Evolutionary conservation across 78 protist species (phyloP).

Genomic region (Dictyostelium brefeldianum): DNA sequence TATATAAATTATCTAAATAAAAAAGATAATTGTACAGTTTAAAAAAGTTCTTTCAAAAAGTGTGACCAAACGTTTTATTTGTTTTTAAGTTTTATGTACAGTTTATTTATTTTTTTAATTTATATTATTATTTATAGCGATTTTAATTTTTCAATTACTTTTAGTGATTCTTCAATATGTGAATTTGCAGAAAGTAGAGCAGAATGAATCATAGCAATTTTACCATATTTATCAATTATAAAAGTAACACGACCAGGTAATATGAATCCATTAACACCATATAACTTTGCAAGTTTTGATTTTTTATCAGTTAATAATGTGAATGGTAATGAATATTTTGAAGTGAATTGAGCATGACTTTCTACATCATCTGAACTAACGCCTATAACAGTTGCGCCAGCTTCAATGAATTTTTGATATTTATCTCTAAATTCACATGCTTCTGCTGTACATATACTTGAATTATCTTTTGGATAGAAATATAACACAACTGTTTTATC

Average conservation of each 20-base stretch:
- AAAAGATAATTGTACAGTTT: too few relatives aligned
- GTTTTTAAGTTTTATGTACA: too few relatives aligned
- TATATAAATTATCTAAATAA: too few relatives aligned
- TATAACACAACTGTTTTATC: slow-evolving; percentile 51
- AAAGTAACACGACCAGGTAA: slow-evolving; percentile 75
- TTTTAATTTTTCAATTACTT: slow-evolving; percentile 45
- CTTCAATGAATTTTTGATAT: slow-evolving; percentile 56
- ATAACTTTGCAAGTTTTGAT: slow-evolving; percentile 10
- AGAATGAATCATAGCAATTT: slow-evolving; percentile 25
- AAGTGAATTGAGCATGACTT: slow-evolving; percentile 61
- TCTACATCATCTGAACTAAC: slow-evolving; percentile 48
- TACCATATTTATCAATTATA: slow-evolving; percentile 62
- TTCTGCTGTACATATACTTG: slow-evolving; percentile 63
- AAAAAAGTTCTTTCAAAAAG: too few relatives aligned
- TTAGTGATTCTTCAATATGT: slow-evolving; percentile 55
- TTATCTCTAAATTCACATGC: slow-evolving; percentile 82
- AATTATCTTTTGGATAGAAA: slow-evolving; percentile 67
- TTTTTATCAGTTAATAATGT: slow-evolving; percentile 39
- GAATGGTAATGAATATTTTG: slow-evolving; percentile 67
- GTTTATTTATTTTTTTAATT: too few relatives aligned
- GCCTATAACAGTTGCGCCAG: slow-evolving; percentile 61
- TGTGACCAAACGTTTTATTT: too few relatives aligned
- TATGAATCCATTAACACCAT: slow-evolving; percentile 34
- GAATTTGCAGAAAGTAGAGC: slow-evolving; percentile 36
- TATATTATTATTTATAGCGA: slow-evolving; percentile 10